Conservation (phyloP, 257 asterid species). For the Apocynum venetum region DNA sequence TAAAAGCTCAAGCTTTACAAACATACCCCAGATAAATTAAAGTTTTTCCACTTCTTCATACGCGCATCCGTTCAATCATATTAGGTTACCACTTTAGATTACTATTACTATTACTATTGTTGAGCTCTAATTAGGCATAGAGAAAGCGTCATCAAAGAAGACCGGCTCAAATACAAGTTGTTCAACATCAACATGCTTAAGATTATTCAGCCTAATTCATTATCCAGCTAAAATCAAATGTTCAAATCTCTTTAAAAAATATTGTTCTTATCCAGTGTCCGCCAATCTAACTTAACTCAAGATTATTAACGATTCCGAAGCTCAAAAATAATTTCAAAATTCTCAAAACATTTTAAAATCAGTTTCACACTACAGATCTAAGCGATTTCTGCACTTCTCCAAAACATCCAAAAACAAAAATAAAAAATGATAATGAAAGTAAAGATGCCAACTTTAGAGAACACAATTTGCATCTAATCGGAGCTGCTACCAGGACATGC, state of each 20-base stretch:
- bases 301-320: neutral
- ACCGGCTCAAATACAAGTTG: neutral
- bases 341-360: neutral
- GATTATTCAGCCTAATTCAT: neutral
- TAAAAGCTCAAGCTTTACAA: neutral
- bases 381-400: neutral
- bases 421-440: neutral
- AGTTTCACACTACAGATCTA: slow-evolving; percentile 18
- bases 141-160: neutral
- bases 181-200: neutral
- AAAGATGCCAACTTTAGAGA: slow-evolving; percentile 11
- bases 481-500: neutral
- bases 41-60: neutral
- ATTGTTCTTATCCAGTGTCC: neutral
- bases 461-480: neutral
- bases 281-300: neutral
- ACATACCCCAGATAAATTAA: neutral
- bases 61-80: neutral
- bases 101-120: neutral
- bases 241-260: neutral
- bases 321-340: neutral
- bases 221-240: neutral
- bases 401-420: neutral
- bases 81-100: neutral
- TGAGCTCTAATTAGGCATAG: neutral